Percentiles rank a stretch among this genome's conserved stretches.
Conservation (phyloP, 345 rosid genomes). For the Corymbia maculata region DNA sequence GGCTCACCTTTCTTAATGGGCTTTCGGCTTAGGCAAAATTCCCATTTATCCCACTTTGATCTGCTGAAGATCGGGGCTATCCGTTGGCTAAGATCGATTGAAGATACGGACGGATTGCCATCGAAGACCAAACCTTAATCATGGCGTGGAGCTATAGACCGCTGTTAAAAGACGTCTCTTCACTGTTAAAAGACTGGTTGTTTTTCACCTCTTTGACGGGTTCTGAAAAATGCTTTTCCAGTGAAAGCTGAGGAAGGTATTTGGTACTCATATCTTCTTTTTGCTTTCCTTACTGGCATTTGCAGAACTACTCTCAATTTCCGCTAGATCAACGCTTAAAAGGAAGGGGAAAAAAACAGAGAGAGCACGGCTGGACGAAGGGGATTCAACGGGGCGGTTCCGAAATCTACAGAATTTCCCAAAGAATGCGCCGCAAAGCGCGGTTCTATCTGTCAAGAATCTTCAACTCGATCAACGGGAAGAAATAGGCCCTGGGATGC, state of each 20-base stretch:
- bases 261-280: neutral
- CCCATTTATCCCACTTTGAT: neutral
- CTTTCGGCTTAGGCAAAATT: accelerated
- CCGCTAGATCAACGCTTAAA: neutral
- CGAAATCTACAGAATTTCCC: neutral
- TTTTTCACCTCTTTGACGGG: neutral
- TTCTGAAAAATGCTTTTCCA: neutral
- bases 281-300: neutral
- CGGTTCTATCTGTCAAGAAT: neutral
- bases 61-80: neutral
- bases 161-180: neutral
- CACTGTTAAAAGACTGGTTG: neutral
- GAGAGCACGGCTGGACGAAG: neutral
- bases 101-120: neutral
- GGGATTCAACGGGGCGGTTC: neutral
- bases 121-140: neutral
- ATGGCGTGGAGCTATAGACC: neutral
- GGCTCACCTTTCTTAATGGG: neutral
- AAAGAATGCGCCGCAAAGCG: neutral
- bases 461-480: neutral
- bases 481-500: neutral
- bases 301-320: neutral
- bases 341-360: neutral
- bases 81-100: neutral
- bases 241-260: neutral